Evolutionary conservation across 2,329 filamentous ascomycete species (phyloP).

Genomic region (Sporothrix brasiliensis): DNA sequence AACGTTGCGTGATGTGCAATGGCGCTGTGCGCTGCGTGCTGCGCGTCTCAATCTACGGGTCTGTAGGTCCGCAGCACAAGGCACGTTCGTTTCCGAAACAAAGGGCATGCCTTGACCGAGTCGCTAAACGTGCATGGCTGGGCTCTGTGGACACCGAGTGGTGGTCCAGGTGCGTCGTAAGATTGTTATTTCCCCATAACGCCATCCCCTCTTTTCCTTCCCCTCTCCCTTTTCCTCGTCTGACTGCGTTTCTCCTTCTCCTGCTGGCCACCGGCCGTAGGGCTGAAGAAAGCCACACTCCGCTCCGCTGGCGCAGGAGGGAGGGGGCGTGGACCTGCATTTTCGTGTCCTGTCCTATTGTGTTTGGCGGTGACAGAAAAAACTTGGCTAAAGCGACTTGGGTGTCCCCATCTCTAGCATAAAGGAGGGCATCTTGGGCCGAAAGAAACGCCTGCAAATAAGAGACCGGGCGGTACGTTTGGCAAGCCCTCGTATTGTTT

Average conservation of each 20-base stretch:
- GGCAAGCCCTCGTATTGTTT: neutral
- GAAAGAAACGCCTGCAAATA: slow-evolving; percentile 24
- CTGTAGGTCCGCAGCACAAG: neutral
- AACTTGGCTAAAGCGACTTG: neutral
- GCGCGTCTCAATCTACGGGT: no score
- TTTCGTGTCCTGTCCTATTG: neutral
- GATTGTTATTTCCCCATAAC: slow-evolving; percentile 1
- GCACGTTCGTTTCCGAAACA: no score
- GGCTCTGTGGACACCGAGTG: slow-evolving; percentile 1
- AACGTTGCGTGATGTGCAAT: slow-evolving; percentile 22
- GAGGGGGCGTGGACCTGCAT: slow-evolving; percentile 21
- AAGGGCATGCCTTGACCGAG: neutral
- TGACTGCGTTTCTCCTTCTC: neutral
- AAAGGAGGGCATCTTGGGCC: slow-evolving; percentile 12
- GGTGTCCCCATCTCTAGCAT: neutral
- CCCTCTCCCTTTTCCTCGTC: neutral
- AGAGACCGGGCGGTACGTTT: neutral
- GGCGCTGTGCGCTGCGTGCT: neutral
- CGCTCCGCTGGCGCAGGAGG: neutral
- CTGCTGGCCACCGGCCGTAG: slow-evolving; percentile 11
- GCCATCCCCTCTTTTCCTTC: neutral
- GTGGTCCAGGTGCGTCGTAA: neutral
- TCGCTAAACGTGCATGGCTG: neutral
- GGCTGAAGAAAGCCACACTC: slow-evolving; percentile 25
- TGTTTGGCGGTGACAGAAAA: neutral